These are phyloP conservation scores for Fusarium sp. DNA, from an alignment of 2,329 filamentous ascomycete genomes.

Conservation along the genomic window DNA sequence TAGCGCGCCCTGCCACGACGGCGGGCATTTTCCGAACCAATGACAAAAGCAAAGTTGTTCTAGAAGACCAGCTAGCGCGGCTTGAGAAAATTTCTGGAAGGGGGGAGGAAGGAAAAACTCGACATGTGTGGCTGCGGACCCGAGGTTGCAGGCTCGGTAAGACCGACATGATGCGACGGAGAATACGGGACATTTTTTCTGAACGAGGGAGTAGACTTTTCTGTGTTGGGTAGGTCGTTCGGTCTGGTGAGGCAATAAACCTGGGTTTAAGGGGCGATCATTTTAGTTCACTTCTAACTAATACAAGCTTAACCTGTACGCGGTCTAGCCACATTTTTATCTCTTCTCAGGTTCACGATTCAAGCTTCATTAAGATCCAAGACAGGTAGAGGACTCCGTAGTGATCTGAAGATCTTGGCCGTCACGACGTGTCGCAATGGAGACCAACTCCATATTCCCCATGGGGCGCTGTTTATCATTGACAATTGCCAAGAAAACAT, in stretches of 20 bases:
- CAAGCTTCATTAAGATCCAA: not conserved
- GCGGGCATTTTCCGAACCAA: slow-evolving; percentile 4
- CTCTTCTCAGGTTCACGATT: not conserved
- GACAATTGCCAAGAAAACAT: slow-evolving; percentile 19
- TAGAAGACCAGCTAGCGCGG: slow-evolving; percentile 17
- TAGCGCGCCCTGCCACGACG: not conserved
- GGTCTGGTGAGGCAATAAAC: not conserved
- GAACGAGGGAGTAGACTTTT: not conserved
- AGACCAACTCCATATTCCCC: slow-evolving; percentile 22
- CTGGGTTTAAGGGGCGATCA: slow-evolving; percentile 19
- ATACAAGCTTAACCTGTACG: slow-evolving; percentile 10
- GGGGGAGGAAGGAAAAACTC: not conserved
- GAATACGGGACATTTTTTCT: not conserved
- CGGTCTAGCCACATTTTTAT: not conserved
- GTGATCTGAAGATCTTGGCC: not conserved
- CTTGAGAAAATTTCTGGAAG: slow-evolving; percentile 9
- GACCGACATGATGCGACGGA: slow-evolving; percentile 23
- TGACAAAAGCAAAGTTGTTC: not conserved
- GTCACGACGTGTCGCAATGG: slow-evolving; percentile 7
- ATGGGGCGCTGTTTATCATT: slow-evolving; percentile 21
- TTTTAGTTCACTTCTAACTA: slow-evolving; percentile 4
- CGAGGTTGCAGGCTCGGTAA: slow-evolving; percentile 27
- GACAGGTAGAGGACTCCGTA: not conserved
- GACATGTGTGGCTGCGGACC: slow-evolving; percentile 12
- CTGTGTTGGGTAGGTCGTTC: slow-evolving; percentile 20